Percentiles rank a stretch among this genome's conserved stretches.
These are phyloP conservation scores for Camellia oleifera DNA, from an alignment of 179 eudicot genomes.

Conservation along the genomic window DNA sequence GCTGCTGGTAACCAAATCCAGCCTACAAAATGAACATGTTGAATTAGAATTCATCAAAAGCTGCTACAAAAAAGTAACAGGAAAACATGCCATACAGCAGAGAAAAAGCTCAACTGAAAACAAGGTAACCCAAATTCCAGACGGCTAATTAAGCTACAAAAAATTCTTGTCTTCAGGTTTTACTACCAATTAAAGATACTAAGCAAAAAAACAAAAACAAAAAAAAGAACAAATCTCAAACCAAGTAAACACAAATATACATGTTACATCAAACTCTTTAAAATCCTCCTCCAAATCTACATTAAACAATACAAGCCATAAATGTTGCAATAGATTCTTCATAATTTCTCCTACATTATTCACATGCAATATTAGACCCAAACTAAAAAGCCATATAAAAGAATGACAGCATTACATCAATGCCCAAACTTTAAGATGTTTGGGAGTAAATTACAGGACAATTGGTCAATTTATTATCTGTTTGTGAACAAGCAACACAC, in stretches of 20 bases:
- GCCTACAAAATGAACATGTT: slow-evolving; percentile 22
- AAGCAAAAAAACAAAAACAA: background rate
- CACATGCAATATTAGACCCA: too few relatives aligned
- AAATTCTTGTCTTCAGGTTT: background rate
- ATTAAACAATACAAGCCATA: background rate
- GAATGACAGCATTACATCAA: too few relatives aligned
- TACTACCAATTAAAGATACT: background rate
- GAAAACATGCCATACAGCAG: background rate
- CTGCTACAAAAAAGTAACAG: background rate
- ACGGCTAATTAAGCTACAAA: background rate
- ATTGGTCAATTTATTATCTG: too few relatives aligned
- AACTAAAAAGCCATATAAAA: too few relatives aligned
- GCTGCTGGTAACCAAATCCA: slow-evolving; percentile 94
- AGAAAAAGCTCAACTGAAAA: background rate
- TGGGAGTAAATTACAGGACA: too few relatives aligned
- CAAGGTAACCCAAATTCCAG: background rate
- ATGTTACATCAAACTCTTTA: too few relatives aligned
- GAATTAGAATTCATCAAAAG: background rate
- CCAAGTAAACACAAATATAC: too few relatives aligned
- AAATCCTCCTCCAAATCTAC: background rate
- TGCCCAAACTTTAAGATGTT: too few relatives aligned
- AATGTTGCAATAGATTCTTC: background rate
- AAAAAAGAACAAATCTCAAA: too few relatives aligned
- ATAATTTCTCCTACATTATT: background rate
- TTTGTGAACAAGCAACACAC: too few relatives aligned